Evolutionary conservation across 768 basidiomycete genomes (phyloP).

Genomic region (Lactarius sp.): DNA sequence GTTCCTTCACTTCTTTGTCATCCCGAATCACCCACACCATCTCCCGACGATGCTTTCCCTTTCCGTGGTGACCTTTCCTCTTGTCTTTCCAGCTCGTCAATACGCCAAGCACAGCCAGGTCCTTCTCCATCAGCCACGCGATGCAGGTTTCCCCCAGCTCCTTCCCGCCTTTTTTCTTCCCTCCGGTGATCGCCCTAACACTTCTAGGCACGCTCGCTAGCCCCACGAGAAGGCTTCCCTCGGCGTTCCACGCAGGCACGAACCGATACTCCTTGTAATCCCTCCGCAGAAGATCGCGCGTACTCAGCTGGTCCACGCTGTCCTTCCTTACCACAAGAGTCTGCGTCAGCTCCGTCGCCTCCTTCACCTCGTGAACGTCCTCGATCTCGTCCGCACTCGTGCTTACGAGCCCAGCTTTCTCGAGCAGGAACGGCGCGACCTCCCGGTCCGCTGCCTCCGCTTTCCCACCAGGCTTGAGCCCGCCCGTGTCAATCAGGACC

Average conservation of each 20-base stretch:
- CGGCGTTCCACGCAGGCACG: constrained; percentile 40
- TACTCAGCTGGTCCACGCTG: constrained; percentile 60
- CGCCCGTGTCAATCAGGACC: constrained; percentile 83
- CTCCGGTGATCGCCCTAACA: constrained; percentile 50
- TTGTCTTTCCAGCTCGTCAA: constrained; percentile 66
- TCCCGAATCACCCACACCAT: constrained; percentile 58
- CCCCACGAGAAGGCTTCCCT: constrained; percentile 54
- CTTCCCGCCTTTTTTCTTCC: constrained; percentile 37
- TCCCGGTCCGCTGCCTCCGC: constrained; percentile 58
- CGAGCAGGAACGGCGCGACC: constrained; percentile 60
- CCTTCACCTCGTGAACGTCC: constrained; percentile 37
- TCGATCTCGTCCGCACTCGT: constrained; percentile 23
- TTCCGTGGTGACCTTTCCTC: constrained; percentile 45
- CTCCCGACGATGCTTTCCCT: constrained; percentile 61
- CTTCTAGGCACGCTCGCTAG: constrained; percentile 77
- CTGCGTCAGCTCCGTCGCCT: constrained; percentile 46
- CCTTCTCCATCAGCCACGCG: constrained; percentile 62
- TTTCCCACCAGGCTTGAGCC: constrained; percentile 74
- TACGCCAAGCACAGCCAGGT: constrained; percentile 67
- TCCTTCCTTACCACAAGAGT: constrained; percentile 54
- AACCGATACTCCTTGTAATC: constrained; percentile 90
- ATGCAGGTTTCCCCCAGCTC: constrained; percentile 39
- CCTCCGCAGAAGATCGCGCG: constrained; percentile 78
- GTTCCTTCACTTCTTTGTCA: constrained; percentile 39
- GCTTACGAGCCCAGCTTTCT: constrained; percentile 45